Percentiles rank a stretch among this genome's conserved stretches.
Conservation (phyloP, 352 stramenopile species). For the Phytophthora ohioensis region DNA sequence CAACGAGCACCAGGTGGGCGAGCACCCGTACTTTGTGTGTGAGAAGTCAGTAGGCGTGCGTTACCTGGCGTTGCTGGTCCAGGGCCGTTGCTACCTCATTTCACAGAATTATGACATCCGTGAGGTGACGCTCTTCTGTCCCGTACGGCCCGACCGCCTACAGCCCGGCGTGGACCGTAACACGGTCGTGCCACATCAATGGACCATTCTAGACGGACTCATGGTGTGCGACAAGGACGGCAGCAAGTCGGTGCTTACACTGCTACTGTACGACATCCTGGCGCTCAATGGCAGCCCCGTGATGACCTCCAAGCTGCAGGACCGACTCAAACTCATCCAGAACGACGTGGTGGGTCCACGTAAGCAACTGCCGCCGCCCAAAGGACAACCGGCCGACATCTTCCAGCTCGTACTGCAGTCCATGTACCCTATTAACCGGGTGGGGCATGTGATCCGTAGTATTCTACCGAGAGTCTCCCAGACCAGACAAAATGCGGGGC, state of each 20-base stretch:
- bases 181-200: constrained; percentile 82
- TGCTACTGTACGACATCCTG: constrained; percentile 88
- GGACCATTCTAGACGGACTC: constrained; percentile 88
- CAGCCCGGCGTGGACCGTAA: constrained; percentile 80
- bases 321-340: constrained; percentile 89
- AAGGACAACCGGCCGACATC: constrained; percentile 78
- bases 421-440: constrained; percentile 84
- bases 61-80: constrained; percentile 80
- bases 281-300: constrained; percentile 85
- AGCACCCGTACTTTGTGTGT: constrained; percentile 89
- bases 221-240: constrained; percentile 87
- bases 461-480: constrained; percentile 76
- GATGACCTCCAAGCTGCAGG: constrained; percentile 87
- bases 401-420: constrained; percentile 88
- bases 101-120: constrained; percentile 87
- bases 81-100: constrained; percentile 85
- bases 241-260: constrained; percentile 72
- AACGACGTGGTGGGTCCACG: constrained; percentile 89
- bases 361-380: constrained; percentile 78
- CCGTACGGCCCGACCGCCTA: constrained; percentile 77
- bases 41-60: constrained; percentile 81
- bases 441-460: constrained; percentile 80
- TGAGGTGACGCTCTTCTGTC: constrained; percentile 80
- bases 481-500: constrained; percentile 79
- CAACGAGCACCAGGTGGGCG: constrained; percentile 79